Base-by-base conservation (phyloP, 371 early-diverging fungal genomes). In the Rhizopus stolonifer region DNA sequence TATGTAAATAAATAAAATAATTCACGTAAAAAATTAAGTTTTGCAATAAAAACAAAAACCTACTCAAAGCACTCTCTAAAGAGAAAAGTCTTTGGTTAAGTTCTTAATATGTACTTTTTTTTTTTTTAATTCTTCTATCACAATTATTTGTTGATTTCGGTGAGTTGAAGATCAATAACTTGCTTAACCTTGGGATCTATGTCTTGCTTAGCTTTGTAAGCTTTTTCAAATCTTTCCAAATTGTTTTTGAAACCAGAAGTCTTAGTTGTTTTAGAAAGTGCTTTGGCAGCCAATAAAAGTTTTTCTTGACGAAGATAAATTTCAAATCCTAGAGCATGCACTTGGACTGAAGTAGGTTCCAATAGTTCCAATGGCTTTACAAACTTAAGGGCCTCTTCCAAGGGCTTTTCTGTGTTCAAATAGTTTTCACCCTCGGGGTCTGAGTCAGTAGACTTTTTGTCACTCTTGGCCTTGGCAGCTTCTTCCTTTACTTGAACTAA, bases 291-390 rank as follows among this genome's bases (percentile, higher is more conserved):
- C 53, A 91, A 68, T 38, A 92, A 65, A 61, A 82, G 82, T 67
- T 89, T 91, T 55, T 82, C 78, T 82, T 89, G 91, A 47, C 90
- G 81, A 52, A 89, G 46, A 58, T 91, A 91, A 13, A 93, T 83
- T 50, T 87, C 88, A 58, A 84, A 85, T 17, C 84, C 88, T 43
- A 89, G 71, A 17, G 81, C 50, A 46, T 91, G 88, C 7, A 86
- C 83, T 52, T 87, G 83, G 14, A 79, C 64, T 13, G 65, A 60
- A n/a, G 79, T 54, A 14, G 82, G 70, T 6, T 80, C 68, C 52
- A 85, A 57, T 19, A 76, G 75, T 52, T 84, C 77, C 25, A 95
- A 73, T 6, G 85, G 86, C 61, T 82, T 77, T 46, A 92, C 67
- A 50, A 92, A 91, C 69, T 84, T 81, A 51, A 85, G 79, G 1